Evolutionary conservation across 495 filamentous ascomycete species (phyloP).

Genomic region (Geopyxis carbonaria): DNA sequence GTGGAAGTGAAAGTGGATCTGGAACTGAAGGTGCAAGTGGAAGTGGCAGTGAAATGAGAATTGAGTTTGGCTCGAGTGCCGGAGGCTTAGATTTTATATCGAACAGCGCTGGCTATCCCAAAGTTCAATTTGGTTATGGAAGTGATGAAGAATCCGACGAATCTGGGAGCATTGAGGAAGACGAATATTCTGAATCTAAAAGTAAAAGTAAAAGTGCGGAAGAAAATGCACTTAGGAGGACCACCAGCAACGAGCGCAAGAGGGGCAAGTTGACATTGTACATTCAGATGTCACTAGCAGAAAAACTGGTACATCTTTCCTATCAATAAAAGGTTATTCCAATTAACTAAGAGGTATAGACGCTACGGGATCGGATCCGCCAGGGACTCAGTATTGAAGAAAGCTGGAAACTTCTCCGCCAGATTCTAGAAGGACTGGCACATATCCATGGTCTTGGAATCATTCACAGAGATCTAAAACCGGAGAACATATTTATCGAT

Average conservation of each 20-base stretch:
- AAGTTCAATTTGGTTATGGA: constrained; percentile 61
- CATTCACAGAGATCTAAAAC: constrained; percentile 93
- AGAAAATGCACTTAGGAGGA: constrained; percentile 6
- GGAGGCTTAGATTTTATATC: constrained; percentile 87
- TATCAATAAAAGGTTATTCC: background rate
- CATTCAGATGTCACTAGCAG: constrained; percentile 95
- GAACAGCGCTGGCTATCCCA: constrained; percentile 56
- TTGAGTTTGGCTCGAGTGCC: constrained; percentile 53
- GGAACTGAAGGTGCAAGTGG: too few species aligned
- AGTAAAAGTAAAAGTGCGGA: constrained; percentile 13
- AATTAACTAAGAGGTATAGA: constrained; percentile 32
- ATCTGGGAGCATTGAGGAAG: constrained; percentile 22
- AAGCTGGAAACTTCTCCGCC: constrained; percentile 76
- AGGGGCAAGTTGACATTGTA: constrained; percentile 43
- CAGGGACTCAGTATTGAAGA: constrained; percentile 56
- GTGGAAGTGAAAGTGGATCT: background rate
- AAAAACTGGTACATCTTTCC: constrained; percentile 50
- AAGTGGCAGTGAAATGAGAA: constrained; percentile 27
- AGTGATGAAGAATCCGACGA: constrained; percentile 32
- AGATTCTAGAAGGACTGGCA: constrained; percentile 74
- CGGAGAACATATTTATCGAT: constrained; percentile 96
- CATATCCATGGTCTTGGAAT: constrained; percentile 87
- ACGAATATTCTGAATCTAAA: constrained; percentile 24
- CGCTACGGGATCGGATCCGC: constrained; percentile 75
- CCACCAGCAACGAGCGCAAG: constrained; percentile 13